These are phyloP conservation scores for Ganoderma multipileum DNA, from an alignment of 1,284 basidiomycete genomes.

Conservation along the genomic window DNA sequence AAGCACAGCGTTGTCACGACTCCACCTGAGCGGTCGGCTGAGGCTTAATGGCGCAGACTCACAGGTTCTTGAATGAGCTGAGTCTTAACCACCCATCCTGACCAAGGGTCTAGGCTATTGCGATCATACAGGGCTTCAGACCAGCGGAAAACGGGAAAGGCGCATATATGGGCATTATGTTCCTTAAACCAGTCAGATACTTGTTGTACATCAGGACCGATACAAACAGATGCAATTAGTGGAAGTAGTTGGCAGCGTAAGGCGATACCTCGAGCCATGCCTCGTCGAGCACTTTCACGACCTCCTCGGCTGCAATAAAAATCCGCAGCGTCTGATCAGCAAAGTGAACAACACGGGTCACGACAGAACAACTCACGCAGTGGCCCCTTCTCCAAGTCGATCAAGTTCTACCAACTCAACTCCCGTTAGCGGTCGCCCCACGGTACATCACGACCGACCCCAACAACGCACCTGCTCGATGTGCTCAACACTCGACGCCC, in stretches of 20 bases:
- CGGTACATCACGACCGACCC: neutral
- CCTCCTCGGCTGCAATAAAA: conserved; percentile 42
- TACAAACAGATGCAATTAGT: conserved; percentile 21
- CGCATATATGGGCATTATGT: neutral
- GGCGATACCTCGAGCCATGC: conserved; percentile 44
- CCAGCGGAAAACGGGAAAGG: neutral
- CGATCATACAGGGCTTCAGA: neutral
- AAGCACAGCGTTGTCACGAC: neutral
- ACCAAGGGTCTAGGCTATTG: neutral
- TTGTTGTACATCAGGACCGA: neutral
- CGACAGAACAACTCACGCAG: conserved; percentile 48
- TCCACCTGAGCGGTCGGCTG: neutral
- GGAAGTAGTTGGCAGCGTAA: conserved; percentile 40
- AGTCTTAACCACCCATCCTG: neutral
- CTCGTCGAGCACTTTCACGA: conserved; percentile 45
- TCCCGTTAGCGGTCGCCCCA: neutral
- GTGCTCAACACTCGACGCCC: conserved; percentile 56
- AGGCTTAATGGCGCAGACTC: neutral
- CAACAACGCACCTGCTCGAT: conserved; percentile 48
- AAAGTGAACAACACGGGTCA: no score
- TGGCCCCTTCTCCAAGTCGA: conserved; percentile 64
- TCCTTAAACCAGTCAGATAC: neutral
- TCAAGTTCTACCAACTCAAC: conserved; percentile 47
- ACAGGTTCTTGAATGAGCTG: neutral
- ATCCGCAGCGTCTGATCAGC: neutral